Base-by-base conservation (phyloP, 306 rosid species). In the Cucumis melo region DNA sequence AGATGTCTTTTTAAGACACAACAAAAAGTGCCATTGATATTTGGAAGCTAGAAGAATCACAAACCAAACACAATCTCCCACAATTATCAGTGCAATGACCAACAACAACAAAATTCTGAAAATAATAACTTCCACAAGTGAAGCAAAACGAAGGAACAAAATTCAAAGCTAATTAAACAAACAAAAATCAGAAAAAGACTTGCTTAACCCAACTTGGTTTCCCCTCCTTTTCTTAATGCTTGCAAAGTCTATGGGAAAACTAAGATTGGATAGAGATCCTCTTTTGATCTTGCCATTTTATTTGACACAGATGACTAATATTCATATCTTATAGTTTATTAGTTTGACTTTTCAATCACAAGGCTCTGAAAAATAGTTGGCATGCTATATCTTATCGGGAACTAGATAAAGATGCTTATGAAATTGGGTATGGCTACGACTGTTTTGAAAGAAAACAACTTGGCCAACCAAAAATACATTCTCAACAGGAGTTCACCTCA, bases 331-430 rank as follows among this genome's bases (percentile, higher is more conserved):
- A 27, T 71, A 24, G 58, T 71, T 71, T 36, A 71, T 71, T 27
- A 48, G 58, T 46, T 71, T 71, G 75, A 71, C 75, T 8, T 58
- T 71, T 71, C 41, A 46, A 68, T 71, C 23, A 24, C 58, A 71
- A 71, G 58, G 58, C 75, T 71, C 41, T 41, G 8, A 44, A 71
- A 15, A 71, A 71, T 71, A 71, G 23, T 46, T 44, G 58, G 58
- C 58, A 39, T 46, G 38, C 8, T 71, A 21, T 48, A 58, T 71
- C n/a, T n/a, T 71, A 39, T 71, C 59, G 46, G 21, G 23, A 27
- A 27, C 41, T 27, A 57, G 16, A 58, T 1, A 59, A 24, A 65
- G 73, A 65, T 38, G 46, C 50, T 65, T 38, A 38, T 38, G 29
- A 29, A 64, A 36, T 16, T 64, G 2, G 29, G 29, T 27, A 27